Conservation (phyloP, 75 land plant genomes). For the Larix kaempferi region DNA sequence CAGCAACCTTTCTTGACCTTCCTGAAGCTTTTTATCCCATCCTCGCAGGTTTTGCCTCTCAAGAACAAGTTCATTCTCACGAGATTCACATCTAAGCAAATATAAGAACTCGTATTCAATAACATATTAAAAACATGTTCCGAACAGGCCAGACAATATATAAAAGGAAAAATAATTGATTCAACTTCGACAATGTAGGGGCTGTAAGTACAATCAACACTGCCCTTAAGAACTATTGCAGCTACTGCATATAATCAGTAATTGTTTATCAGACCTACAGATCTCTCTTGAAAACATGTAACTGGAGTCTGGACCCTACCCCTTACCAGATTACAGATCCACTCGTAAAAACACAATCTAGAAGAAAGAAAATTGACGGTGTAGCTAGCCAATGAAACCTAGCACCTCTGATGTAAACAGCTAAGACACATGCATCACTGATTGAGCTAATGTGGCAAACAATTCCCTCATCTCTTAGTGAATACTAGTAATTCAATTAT, state of each 20-base stretch:
- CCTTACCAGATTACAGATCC: neutral
- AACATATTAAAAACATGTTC: neutral
- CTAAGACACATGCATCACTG: neutral
- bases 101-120: constrained; percentile 7
- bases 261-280: neutral
- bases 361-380: neutral
- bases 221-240: neutral
- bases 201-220: neutral
- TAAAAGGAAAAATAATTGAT: neutral
- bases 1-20: constrained; percentile 64
- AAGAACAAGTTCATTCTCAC: constrained; percentile 48
- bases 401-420: neutral
- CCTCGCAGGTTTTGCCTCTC: constrained; percentile 59
- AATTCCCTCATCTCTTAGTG: neutral
- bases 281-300: neutral
- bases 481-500: constrained; percentile 6
- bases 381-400: too few species aligned
- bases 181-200: neutral
- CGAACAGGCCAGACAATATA: neutral
- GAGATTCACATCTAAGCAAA: constrained; percentile 45
- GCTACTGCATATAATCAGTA: neutral
- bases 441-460: neutral
- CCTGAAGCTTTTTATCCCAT: constrained; percentile 52
- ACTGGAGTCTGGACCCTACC: neutral
- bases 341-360: neutral